Evolutionary conservation across 495 filamentous ascomycete genomes (phyloP).

Genomic region (Neurospora sp.): DNA sequence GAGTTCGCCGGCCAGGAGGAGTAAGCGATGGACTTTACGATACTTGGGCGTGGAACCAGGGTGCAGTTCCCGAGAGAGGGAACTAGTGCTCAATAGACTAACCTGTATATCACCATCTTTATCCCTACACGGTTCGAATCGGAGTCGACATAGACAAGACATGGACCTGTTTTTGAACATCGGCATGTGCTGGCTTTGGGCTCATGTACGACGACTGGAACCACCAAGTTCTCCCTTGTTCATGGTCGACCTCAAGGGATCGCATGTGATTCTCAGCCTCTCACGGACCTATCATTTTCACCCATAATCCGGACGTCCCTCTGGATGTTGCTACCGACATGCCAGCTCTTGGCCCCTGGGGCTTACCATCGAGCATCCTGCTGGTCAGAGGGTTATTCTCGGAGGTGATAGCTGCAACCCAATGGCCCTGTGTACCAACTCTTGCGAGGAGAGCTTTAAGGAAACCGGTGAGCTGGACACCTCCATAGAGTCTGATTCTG

Average conservation of each 20-base stretch:
- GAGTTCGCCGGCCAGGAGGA: slow-evolving; percentile 40
- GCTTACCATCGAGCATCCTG: neutral
- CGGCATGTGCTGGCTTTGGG: neutral
- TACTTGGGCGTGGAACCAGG: neutral
- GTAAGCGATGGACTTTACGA: slow-evolving; percentile 16
- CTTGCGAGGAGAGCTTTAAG: neutral
- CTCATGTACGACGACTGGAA: neutral
- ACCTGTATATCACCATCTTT: slow-evolving; percentile 20
- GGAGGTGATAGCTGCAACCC: too few species aligned
- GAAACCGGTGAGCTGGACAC: neutral
- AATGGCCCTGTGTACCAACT: neutral
- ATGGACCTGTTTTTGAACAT: neutral
- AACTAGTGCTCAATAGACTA: slow-evolving; percentile 21
- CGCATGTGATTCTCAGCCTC: neutral
- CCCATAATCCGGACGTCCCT: neutral
- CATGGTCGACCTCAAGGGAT: neutral
- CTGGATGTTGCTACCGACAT: too few species aligned
- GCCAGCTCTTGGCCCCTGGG: neutral
- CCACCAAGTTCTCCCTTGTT: neutral
- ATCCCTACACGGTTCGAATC: neutral
- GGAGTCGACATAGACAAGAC: neutral
- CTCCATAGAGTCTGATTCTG: neutral
- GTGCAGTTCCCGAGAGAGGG: neutral
- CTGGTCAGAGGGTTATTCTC: neutral
- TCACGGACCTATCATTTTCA: neutral